phyloP scores from a whole-genome alignment of 2,329 filamentous ascomycete genomes.

The Trichoderma hamatum region DNA sequence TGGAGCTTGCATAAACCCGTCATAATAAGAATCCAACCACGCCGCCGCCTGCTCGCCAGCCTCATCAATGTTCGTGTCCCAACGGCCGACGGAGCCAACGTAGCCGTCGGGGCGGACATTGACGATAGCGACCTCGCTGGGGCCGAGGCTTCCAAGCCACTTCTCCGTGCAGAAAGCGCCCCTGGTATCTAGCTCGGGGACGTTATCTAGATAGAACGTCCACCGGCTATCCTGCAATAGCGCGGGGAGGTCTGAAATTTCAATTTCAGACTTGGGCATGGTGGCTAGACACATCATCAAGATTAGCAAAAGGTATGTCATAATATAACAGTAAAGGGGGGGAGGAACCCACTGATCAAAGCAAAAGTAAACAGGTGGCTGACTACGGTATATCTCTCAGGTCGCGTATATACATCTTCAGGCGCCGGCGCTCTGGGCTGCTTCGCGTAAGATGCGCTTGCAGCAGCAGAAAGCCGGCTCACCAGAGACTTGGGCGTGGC shows the following conservation, averaged over 20 bases:
- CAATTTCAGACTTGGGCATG: conserved; percentile 64
- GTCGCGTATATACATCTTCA: conserved; percentile 67
- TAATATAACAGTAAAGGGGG: not conserved
- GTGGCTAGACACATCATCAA: conserved; percentile 46
- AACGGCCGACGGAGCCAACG: conserved; percentile 64
- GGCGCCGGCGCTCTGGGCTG: conserved; percentile 60
- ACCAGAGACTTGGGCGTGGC: conserved; percentile 57
- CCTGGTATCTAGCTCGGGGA: conserved; percentile 58
- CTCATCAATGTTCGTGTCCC: conserved; percentile 55
- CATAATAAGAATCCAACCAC: conserved; percentile 60
- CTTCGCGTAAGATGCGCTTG: conserved; percentile 62
- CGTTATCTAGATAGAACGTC: conserved; percentile 73
- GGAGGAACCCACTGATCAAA: conserved; percentile 60
- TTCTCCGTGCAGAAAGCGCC: conserved; percentile 64
- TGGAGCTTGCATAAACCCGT: conserved; percentile 56
- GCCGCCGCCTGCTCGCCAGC: conserved; percentile 55
- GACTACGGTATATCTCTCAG: conserved; percentile 68
- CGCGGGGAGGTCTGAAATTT: conserved; percentile 65
- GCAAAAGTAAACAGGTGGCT: conserved; percentile 72
- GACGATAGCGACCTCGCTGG: conserved; percentile 63
- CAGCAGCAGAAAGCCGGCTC: conserved; percentile 60
- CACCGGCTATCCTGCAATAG: conserved; percentile 67
- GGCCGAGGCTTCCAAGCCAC: conserved; percentile 65
- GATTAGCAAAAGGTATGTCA: not conserved
- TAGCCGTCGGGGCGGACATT: conserved; percentile 76